Evolutionary conservation across 805 yeast species (phyloP).

Genomic region (Metschnikowia aberdeeniae): DNA sequence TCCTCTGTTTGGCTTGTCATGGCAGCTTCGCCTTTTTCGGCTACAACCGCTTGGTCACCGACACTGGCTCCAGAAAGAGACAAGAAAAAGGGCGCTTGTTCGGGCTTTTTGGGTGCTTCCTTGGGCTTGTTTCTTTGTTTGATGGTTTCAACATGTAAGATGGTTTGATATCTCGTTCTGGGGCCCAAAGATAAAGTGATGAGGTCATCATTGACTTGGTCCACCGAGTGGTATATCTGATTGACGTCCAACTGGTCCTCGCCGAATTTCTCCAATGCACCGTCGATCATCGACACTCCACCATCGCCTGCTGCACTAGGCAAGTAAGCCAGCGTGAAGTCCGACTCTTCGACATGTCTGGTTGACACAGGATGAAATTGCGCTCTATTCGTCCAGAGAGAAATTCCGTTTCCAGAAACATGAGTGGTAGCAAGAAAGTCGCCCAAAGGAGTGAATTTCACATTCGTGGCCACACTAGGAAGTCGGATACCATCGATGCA

Average conservation of each 20-base stretch:
- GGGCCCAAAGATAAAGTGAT: conserved; percentile 77
- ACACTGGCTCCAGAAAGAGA: conserved; percentile 60
- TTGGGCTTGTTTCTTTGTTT: conserved; percentile 84
- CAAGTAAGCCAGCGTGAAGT: conserved; percentile 56
- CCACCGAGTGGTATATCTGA: conserved; percentile 47
- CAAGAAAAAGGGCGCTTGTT: conserved; percentile 76
- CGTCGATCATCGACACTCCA: conserved; percentile 66
- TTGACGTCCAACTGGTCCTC: conserved; percentile 28
- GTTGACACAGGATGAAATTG: conserved; percentile 77
- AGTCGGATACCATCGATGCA: conserved; percentile 89
- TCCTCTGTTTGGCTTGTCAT: conserved; percentile 16
- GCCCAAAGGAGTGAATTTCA: conserved; percentile 81
- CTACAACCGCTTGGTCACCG: conserved; percentile 62
- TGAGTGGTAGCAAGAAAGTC: conserved; percentile 91
- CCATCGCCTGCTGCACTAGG: conserved; percentile 82
- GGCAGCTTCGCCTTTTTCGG: conserved; percentile 29
- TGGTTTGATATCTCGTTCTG: conserved; percentile 70
- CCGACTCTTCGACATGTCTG: conserved; percentile 70
- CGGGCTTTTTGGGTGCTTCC: conserved; percentile 83
- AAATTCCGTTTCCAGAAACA: conserved; percentile 83
- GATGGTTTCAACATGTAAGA: conserved; percentile 78
- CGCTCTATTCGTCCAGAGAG: conserved; percentile 87
- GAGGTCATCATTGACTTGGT: conserved; percentile 59
- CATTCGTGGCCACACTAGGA: conserved; percentile 72
- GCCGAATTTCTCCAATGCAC: conserved; percentile 57